Base-by-base conservation (phyloP, 306 rosid species). In the Cucurbita ficifolia region DNA sequence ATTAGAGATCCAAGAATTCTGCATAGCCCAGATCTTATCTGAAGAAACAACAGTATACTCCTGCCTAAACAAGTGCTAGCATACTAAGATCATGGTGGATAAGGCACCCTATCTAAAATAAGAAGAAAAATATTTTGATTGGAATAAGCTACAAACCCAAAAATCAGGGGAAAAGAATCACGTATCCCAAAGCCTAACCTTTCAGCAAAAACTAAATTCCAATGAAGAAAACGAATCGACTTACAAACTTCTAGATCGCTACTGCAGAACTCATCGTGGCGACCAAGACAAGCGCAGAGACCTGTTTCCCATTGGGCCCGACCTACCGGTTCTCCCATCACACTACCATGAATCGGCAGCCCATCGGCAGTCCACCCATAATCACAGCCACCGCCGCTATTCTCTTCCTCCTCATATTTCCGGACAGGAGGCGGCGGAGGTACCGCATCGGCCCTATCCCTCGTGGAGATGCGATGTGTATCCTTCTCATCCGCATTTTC, bases 181-280 rank as follows among this genome's bases (percentile, higher is more conserved):
- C 3, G 18, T 36, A 67, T 46, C n/a, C 49, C 39, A 17, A 57
- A 73, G 12, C 65, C 50, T 0, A 8, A 78, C 21, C 3, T 1
- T 8, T 29, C 3, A 51, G 5, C 14, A 4, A 17, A 17, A 70
- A 70, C 11, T 13, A 38, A 65, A 65, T 19, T 35, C 39, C 53
- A 16, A 42, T 40, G 18, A 7, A 5, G 14, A 38, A 43, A 64
- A 19, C 8, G 48, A 9, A 39, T 1, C 0, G 54, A 81, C 99
- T 85, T 77, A 94, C 99, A 94, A 85, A 94, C 99, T 94, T 94
- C 99, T 49, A 94, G 86, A 88, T 90, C 99, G 86, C 91, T 84
- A 81, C 99, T 85, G 77, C 95, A 91, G 80, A 94, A 94, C 10
- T 94, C 89, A 77, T 94, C 99, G 79, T 76, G 86, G 19, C 88